Evolutionary conservation across 2,329 filamentous ascomycete genomes (phyloP), one percentile per base, ranked within the genome.

Genomic region (Neofusicoccum laricinum): DNA sequence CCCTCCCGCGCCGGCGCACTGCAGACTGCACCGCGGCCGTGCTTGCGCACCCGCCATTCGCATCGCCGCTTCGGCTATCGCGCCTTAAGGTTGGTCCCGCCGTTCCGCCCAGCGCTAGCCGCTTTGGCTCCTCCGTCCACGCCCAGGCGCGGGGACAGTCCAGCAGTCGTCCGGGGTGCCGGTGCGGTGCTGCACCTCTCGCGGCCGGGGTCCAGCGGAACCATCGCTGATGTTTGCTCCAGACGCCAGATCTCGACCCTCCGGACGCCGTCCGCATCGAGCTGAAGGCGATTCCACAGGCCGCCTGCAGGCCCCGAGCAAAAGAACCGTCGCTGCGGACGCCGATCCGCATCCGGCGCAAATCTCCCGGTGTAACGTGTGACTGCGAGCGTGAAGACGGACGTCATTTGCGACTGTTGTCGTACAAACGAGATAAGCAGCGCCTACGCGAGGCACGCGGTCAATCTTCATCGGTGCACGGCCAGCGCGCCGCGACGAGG

Each of bases 381-480:
- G 34, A 51, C 53, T 14, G 36, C 45, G 50, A 50, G 55, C 38
- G 63, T 59, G 55, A 64, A 64, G 53, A 64, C 38, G 43, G 63
- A 64, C 63, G 63, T 64, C 63, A 64, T 59, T 64, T 61, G 63
- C 63, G 55, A 41, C 63, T 21, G 45, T 45, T 19, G 63, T 64
- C 25, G 55, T 43, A 64, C 63, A 50, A 40, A 25, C 8, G 25
- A 21, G 51, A 64, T 40, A 64, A 58, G 40, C 61, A 63, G 59
- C 36, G n/a, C 59, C 30, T 15, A 12, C 6, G n/a, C 45, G 40
- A 43, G 36, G 10, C 48, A 51, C 46, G 48, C 61, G 49, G 34
- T 46, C 49, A 55, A 55, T 63, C 61, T 63, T 63, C 61, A 63
- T 63, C 61, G 40, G 61, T 49, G 61, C 61, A 63, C 61, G 61